Evolutionary conservation across 495 filamentous ascomycete species (phyloP), one percentile per base, ranked within the genome.

Genomic region (Aspergillus olivimuriae): DNA sequence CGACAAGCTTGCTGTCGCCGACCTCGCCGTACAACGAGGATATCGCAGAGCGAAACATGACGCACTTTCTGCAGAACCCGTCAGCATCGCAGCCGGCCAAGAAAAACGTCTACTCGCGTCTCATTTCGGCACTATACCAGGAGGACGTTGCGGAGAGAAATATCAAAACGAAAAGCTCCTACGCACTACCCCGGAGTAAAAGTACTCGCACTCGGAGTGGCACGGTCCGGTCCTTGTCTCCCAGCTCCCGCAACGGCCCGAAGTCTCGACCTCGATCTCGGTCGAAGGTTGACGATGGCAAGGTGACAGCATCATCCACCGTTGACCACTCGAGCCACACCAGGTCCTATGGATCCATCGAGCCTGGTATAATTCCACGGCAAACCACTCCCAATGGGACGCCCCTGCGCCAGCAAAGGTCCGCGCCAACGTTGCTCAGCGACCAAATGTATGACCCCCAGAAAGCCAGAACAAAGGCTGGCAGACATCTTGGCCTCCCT

Each of bases 11-110:
- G 4, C 47, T 61, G 34, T 61, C 66, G 14, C 66, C 64, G 5
- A 58, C 51, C 11, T 60, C 55, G 16, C 66, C 61, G 4, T 73
- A 70, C 46, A 73, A 73, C 30, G 69, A 73, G 52, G 67, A 73
- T 52, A 56, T 73, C 19, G 69, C 69, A 4, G 69, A 73, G 45
- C 63, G 69, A 8, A 73, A 73, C 34, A 69, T 73, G 60, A 62
- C 57, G 8, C 51, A 60, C 1, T 70, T 70, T 17, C 54, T 70
- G 6, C 62, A 57, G 31, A 50, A 48, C 2, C 55, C 53, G 32
- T n/a, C n/a, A n/a, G n/a, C n/a, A n/a, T n/a, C n/a, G n/a, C n/a
- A n/a, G n/a, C 39, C 51, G 30, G 44, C 46, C 23, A 64, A 50
- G 28, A 53, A 50, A 35, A 43, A 48, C n/a, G 34, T 59, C 2